These are phyloP conservation scores for Trichoderma parareesei DNA, from an alignment of 495 filamentous ascomycete species.

Conservation along the genomic window DNA sequence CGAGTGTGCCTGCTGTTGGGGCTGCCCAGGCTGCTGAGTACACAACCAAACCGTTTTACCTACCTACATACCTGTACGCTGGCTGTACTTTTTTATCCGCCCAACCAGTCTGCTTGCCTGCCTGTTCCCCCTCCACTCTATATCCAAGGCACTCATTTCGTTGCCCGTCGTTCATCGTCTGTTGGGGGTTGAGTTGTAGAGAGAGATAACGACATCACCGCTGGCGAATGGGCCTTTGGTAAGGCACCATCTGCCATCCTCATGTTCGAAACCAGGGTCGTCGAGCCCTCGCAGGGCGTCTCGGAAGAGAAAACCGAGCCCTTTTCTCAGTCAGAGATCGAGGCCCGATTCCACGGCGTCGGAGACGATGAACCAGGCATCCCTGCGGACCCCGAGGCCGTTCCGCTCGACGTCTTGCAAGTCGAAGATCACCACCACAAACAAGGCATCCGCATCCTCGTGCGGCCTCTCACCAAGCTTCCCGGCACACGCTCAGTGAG, in stretches of 20 bases:
- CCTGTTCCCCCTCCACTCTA: slow-evolving; percentile 6
- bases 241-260: slow-evolving; percentile 12
- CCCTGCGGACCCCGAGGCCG: slow-evolving; percentile 24
- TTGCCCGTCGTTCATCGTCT: not conserved
- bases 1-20: not conserved
- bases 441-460: slow-evolving; percentile 38
- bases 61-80: not conserved
- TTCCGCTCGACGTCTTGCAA: slow-evolving; percentile 37
- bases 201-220: not conserved
- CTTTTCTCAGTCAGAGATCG: slow-evolving; percentile 41
- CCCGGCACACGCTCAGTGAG: slow-evolving; percentile 34
- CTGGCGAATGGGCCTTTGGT: slow-evolving; percentile 3
- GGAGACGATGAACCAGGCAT: slow-evolving; percentile 25
- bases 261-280: slow-evolving; percentile 33
- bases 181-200: not conserved
- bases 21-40: not conserved
- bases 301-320: slow-evolving; percentile 45
- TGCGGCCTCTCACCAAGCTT: slow-evolving; percentile 35
- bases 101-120: not conserved
- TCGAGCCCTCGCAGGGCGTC: slow-evolving; percentile 21
- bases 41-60: not conserved
- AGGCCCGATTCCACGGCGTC: slow-evolving; percentile 29
- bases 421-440: slow-evolving; percentile 33
- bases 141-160: not conserved
- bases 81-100: not conserved